A percentile compares a stretch with the other conserved stretches of the same genome.
phyloP scores from a whole-genome alignment of 2,329 filamentous ascomycete species.

The Epichloe gansuensis region DNA sequence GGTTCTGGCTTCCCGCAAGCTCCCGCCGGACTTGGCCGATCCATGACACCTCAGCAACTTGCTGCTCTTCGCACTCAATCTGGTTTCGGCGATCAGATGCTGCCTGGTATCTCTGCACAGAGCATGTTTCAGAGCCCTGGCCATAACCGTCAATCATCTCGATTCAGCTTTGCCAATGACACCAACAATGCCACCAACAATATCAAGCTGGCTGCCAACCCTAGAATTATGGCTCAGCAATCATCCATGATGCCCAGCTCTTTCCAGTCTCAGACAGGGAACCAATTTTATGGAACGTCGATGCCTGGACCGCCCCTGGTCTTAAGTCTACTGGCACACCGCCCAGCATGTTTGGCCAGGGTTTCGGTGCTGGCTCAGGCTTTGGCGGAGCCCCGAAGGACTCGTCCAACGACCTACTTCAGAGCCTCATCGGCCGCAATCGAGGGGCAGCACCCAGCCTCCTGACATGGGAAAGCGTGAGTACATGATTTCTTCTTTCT shows the following conservation, averaged over 20 bases:
- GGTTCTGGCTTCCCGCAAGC: slow-evolving; percentile 35
- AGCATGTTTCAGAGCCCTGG: slow-evolving; percentile 45
- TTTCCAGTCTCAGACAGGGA: slow-evolving; percentile 47
- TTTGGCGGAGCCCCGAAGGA: slow-evolving; percentile 64
- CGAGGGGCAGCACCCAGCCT: slow-evolving; percentile 56
- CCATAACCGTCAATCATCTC: slow-evolving; percentile 73
- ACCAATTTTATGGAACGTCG: slow-evolving; percentile 69
- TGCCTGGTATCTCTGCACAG: slow-evolving; percentile 41
- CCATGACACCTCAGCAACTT: slow-evolving; percentile 71
- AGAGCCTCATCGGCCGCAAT: slow-evolving; percentile 66
- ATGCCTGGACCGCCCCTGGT: slow-evolving; percentile 91
- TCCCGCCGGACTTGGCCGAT: slow-evolving; percentile 46
- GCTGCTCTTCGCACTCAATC: slow-evolving; percentile 50
- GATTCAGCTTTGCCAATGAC: slow-evolving; percentile 81
- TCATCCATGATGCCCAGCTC: slow-evolving; percentile 70
- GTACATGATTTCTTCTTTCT: slow-evolving; percentile 89
- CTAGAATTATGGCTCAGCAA: slow-evolving; percentile 73
- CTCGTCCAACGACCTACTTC: slow-evolving; percentile 51
- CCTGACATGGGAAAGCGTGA: slow-evolving; percentile 94
- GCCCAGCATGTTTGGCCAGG: slow-evolving; percentile 88
- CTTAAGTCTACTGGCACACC: slow-evolving; percentile 92
- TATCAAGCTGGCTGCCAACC: slow-evolving; percentile 68
- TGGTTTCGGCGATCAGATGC: slow-evolving; percentile 48
- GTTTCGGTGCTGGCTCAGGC: slow-evolving; percentile 57
- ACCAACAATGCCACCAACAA: slow-evolving; percentile 35